Percentiles rank a stretch among this genome's conserved stretches.
phyloP scores from a whole-genome alignment of 2,329 filamentous ascomycete species.

The Colletotrichum incanum region DNA sequence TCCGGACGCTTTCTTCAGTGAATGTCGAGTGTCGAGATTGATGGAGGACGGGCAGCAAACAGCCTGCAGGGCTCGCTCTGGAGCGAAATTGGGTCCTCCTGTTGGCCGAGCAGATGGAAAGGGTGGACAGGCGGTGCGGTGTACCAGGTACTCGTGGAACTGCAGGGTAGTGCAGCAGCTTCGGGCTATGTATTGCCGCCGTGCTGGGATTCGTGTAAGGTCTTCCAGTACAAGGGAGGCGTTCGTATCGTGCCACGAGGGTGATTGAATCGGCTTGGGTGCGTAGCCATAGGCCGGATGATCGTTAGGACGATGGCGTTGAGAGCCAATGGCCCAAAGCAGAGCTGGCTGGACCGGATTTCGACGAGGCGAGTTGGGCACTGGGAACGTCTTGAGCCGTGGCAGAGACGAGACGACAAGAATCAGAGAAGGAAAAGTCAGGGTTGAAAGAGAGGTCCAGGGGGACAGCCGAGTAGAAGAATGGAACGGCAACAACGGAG shows the following conservation, averaged over 20 bases:
- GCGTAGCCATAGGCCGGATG: conserved; percentile 21
- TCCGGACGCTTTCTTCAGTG: conserved; percentile 13
- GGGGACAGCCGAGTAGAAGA: conserved; percentile 31
- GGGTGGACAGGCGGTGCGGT: conserved; percentile 3
- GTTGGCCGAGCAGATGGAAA: conserved; percentile 14
- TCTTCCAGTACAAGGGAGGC: neutral
- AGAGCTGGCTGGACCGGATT: neutral
- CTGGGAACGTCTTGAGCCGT: neutral
- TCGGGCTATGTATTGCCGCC: conserved; percentile 24
- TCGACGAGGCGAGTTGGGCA: conserved; percentile 5
- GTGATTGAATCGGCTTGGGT: conserved; percentile 6
- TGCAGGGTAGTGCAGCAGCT: conserved; percentile 40
- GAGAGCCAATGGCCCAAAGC: conserved; percentile 7
- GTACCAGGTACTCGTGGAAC: conserved; percentile 30
- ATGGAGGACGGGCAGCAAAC: neutral
- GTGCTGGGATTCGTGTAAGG: conserved; percentile 20
- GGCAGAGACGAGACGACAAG: conserved; percentile 13
- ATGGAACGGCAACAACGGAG: conserved; percentile 8
- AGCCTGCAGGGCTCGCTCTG: conserved; percentile 24
- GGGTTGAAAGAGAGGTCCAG: neutral
- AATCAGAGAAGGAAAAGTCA: conserved; percentile 4
- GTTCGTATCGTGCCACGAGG: conserved; percentile 20
- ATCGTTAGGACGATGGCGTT: neutral
- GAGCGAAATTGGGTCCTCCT: conserved; percentile 31
- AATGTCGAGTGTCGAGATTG: conserved; percentile 10